phyloP scores from a whole-genome alignment of 768 basidiomycete genomes.

The Lanmaoa pseudosensibilis region DNA sequence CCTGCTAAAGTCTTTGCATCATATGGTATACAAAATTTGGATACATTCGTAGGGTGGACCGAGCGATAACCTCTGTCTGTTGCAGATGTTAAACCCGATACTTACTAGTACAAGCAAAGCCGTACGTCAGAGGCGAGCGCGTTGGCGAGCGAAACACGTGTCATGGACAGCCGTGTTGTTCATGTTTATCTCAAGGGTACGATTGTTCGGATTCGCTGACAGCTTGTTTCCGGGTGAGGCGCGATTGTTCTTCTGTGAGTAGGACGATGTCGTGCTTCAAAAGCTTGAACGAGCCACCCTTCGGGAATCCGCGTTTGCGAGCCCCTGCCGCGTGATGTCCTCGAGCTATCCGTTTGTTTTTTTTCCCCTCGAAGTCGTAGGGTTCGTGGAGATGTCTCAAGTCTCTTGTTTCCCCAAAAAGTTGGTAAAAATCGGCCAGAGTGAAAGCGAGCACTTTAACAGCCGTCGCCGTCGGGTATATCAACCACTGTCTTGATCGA shows the following conservation, averaged over 20 bases:
- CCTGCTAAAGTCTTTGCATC: neutral
- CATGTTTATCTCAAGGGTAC: neutral
- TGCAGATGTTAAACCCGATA: neutral
- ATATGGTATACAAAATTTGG: neutral
- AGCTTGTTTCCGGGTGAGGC: conserved; percentile 23
- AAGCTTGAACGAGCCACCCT: conserved; percentile 48
- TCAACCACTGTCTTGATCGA: too few relatives aligned
- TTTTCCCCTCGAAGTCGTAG: too few relatives aligned
- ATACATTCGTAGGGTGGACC: neutral
- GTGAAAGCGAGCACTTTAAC: too few relatives aligned
- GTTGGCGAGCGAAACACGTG: neutral
- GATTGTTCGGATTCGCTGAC: conserved; percentile 11
- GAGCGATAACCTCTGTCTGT: neutral
- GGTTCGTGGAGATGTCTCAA: too few relatives aligned
- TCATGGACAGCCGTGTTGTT: neutral
- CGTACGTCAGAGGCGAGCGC: neutral
- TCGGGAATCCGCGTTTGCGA: conserved; percentile 50
- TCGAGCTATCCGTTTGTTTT: too few relatives aligned
- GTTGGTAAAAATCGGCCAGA: too few relatives aligned
- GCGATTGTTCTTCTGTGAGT: conserved; percentile 42
- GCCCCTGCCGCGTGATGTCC: conserved; percentile 36
- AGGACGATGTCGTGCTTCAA: conserved; percentile 48
- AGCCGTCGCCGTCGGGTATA: too few relatives aligned
- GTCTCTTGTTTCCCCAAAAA: too few relatives aligned
- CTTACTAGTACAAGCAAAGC: neutral